phyloP scores from a whole-genome alignment of 108 stramenopile genomes.

The Cylindrotheca fusiformis region DNA sequence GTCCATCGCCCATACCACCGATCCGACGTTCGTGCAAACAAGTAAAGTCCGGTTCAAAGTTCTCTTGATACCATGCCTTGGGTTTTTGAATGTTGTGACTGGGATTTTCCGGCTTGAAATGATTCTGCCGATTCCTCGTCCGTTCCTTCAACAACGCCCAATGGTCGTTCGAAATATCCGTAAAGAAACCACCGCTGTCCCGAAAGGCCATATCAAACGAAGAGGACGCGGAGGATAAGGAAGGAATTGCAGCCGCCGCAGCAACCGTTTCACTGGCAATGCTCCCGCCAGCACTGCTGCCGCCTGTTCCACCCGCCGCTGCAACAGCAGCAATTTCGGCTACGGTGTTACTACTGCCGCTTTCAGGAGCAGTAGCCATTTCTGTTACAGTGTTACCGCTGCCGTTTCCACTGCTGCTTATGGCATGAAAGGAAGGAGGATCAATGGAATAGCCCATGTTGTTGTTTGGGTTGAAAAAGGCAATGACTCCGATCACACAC shows the following conservation, averaged over 20 bases:
- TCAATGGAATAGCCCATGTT: not conserved
- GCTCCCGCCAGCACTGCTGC: no score
- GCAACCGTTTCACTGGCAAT: no score
- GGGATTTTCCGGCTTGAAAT: not conserved
- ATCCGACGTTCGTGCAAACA: constrained; percentile 52
- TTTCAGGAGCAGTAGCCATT: no score
- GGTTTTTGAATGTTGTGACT: not conserved
- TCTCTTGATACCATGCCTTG: not conserved
- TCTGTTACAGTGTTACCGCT: not conserved
- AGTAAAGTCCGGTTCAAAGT: constrained; percentile 59
- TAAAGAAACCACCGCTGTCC: constrained; percentile 8
- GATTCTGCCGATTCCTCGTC: constrained; percentile 1
- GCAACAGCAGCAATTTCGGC: no score
- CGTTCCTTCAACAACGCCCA: constrained; percentile 5
- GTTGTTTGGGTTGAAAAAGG: not conserved
- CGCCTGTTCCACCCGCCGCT: no score
- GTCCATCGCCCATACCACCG: constrained; percentile 47
- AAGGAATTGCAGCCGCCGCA: no score
- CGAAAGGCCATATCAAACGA: not conserved
- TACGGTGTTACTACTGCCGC: no score
- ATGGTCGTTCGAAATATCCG: not conserved
- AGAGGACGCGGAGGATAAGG: not conserved
- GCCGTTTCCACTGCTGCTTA: not conserved
- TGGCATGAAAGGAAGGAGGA: not conserved
- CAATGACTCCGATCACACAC: no score